Evolutionary conservation across 345 rosid genomes (phyloP).

Genomic region (Fremontodendron californicum): DNA sequence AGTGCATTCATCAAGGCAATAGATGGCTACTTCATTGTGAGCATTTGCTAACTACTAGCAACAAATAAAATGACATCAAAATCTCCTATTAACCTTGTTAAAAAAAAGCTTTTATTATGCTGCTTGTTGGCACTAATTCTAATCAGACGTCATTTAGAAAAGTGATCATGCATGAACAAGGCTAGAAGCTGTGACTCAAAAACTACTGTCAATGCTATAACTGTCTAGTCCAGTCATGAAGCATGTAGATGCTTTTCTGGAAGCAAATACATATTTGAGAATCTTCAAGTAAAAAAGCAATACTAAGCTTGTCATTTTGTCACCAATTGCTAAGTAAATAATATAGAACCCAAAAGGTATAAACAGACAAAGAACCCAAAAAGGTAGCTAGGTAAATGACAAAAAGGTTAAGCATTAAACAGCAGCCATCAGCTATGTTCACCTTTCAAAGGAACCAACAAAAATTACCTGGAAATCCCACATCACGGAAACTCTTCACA

Average conservation of each 20-base stretch:
- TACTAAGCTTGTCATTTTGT: background rate
- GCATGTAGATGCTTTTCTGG: background rate
- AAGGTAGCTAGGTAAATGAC: background rate
- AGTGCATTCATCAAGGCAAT: background rate
- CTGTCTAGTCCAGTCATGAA: background rate
- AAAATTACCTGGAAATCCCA: conserved; percentile 83
- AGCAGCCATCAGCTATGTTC: background rate
- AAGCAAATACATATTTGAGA: background rate
- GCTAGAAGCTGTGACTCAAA: background rate
- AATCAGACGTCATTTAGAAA: background rate
- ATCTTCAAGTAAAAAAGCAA: background rate
- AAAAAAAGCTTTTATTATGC: background rate
- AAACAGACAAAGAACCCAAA: background rate
- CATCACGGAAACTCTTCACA: conserved; percentile 67
- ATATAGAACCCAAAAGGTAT: background rate
- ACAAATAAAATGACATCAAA: background rate
- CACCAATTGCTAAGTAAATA: background rate
- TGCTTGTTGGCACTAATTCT: background rate
- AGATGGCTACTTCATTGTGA: background rate
- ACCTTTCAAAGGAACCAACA: background rate
- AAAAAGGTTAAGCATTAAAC: background rate
- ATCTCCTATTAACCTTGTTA: background rate
- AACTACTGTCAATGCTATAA: background rate
- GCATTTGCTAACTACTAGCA: background rate
- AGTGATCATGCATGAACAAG: background rate